Conservation (phyloP, 768 basidiomycete genomes). For the Amanita fuliginea region DNA sequence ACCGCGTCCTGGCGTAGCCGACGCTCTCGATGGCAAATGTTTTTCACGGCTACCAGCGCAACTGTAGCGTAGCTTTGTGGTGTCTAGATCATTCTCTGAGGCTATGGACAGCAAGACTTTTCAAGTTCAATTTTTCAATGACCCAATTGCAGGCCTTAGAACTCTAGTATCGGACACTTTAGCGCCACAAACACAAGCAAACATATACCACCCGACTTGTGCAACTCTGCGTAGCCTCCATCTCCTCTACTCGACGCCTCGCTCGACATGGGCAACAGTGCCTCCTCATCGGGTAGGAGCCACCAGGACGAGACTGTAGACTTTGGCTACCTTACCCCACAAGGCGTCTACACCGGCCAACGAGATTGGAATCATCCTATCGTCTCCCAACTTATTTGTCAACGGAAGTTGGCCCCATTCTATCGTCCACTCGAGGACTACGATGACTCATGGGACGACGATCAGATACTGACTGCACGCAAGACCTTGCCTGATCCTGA, state of each 20-base stretch:
- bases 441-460: slow-evolving; percentile 80
- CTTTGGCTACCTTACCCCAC: slow-evolving; percentile 69
- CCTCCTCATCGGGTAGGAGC: slow-evolving; percentile 61
- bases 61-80: background rate
- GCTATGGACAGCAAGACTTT: no score
- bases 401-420: slow-evolving; percentile 87
- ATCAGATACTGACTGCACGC: slow-evolving; percentile 73
- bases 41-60: background rate
- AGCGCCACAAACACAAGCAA: slow-evolving; percentile 5
- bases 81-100: background rate
- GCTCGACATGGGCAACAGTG: slow-evolving; percentile 65
- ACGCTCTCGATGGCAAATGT: background rate
- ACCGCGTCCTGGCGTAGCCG: background rate
- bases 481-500: slow-evolving; percentile 54
- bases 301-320: slow-evolving; percentile 81
- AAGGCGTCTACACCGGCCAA: slow-evolving; percentile 76
- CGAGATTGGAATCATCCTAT: slow-evolving; percentile 85
- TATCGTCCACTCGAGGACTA: slow-evolving; percentile 95
- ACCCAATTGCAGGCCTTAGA: no score
- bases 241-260: background rate
- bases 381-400: slow-evolving; percentile 80
- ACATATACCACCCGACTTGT: slow-evolving; percentile 1
- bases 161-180: no score
- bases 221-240: background rate
- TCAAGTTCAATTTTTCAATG: no score